Base-by-base conservation (phyloP, 768 basidiomycete species). In the Rossbeevera mucosa region DNA sequence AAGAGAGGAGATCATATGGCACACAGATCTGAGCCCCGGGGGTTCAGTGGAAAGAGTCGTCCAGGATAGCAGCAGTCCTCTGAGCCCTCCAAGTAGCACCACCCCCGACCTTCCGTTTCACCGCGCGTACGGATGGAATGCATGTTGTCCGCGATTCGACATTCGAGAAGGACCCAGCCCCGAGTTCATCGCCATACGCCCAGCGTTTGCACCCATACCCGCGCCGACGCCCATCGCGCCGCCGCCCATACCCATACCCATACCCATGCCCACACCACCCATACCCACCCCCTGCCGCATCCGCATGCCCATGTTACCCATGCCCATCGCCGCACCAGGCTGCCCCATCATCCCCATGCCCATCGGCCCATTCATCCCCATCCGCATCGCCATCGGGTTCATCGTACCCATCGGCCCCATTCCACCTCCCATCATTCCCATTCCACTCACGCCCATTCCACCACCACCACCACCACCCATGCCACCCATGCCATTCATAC, bases 91-190 rank as follows among this genome's bases (percentile, higher is more conserved):
- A 4, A 18, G 33, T 18, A 13, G 26, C 7, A 31, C 31, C n/a
- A n/a, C 8, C 31, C 30, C 33, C n/a, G 33, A 36, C 33, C 33
- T n/a, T 36, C n/a, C n/a, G 18, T 18, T 50, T 67, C 71, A 83
- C 60, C 82, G 75, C 49, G 81, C 74, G 63, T 85, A 85, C n/a
- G 82, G 82, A 67, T 85, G 82, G 67, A 81, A 85, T 52, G 72
- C 74, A 57, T 81, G 79, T 55, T 82, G 80, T 52, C 82, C 82
- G 20, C 80, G 74, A 24, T 59, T 75, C 49, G 71, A 74, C 65
- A 74, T 72, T 7, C 78, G 72, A 48, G 75, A 71, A 13, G 77
- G 80, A n/a, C 74, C 81, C 52, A 71, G 64, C 22, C 73, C 80
- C 45, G 66, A 44, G 60, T 69, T 72, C 68, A 72, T 69, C 45